Percentiles rank a stretch among this genome's conserved stretches.
Evolutionary conservation across 2,329 filamentous ascomycete species (phyloP).

Genomic region (Sporothrix curviconia): DNA sequence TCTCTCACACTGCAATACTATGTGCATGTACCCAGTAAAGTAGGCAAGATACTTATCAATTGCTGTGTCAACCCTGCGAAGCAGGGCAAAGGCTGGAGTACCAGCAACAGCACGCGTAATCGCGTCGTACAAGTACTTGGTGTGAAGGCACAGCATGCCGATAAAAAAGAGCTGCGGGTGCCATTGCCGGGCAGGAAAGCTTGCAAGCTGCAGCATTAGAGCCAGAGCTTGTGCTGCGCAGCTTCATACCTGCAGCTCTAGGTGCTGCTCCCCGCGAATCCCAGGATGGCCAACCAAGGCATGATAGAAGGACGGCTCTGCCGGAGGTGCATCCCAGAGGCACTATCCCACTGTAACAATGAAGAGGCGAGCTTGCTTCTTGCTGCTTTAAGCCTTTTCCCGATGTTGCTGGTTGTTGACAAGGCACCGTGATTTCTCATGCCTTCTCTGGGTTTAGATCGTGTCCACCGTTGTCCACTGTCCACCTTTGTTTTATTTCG

Average conservation of each 20-base stretch:
- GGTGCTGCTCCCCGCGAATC: not conserved
- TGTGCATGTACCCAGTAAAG: no score
- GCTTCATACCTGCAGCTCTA: not conserved
- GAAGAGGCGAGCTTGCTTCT: no score
- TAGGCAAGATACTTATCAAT: no score
- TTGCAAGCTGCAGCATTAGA: not conserved
- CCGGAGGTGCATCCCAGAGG: not conserved
- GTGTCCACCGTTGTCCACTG: no score
- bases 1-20: no score
- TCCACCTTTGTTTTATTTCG: not conserved
- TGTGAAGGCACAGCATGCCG: not conserved
- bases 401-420: no score
- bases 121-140: not conserved
- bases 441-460: no score
- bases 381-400: no score
- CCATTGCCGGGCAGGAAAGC: not conserved
- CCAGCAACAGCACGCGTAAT: not conserved
- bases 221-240: not conserved
- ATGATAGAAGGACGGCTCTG: not conserved
- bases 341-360: no score
- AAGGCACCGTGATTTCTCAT: no score
- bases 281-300: not conserved
- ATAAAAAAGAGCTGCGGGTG: no score
- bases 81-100: not conserved
- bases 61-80: not conserved